Evolutionary conservation across 1,284 basidiomycete genomes (phyloP).

Genomic region (Rhodotorula sp.): DNA sequence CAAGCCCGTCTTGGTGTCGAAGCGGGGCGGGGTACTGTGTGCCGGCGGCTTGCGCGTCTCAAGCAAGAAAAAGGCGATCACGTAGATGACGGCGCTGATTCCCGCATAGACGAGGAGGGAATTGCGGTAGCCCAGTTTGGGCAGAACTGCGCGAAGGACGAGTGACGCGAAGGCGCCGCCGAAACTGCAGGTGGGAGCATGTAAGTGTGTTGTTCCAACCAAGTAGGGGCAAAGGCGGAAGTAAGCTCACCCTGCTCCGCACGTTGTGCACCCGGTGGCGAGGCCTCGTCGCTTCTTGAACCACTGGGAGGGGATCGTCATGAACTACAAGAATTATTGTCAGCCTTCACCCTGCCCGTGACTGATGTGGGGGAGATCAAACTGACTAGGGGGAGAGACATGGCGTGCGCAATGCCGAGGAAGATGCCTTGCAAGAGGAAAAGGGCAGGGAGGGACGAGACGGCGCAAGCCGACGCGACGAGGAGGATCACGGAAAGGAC

Average conservation of each 20-base stretch:
- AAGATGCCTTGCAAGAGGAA: slow-evolving; percentile 38
- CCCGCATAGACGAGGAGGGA: slow-evolving; percentile 32
- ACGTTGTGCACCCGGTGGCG: slow-evolving; percentile 30
- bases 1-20: slow-evolving; percentile 29
- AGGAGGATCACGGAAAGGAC: slow-evolving; percentile 15
- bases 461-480: slow-evolving; percentile 19
- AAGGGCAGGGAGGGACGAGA: slow-evolving; percentile 20
- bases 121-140: slow-evolving; percentile 25
- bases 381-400: slow-evolving; percentile 23
- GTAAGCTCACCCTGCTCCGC: slow-evolving; percentile 16
- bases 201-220: neutral
- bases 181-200: neutral
- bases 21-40: slow-evolving; percentile 11
- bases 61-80: slow-evolving; percentile 21
- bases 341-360: no score
- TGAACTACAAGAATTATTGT: slow-evolving; percentile 9
- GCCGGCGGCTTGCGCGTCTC: slow-evolving; percentile 19
- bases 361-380: no score
- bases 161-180: slow-evolving; percentile 30
- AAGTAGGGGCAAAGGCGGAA: no score
- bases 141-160: slow-evolving; percentile 30
- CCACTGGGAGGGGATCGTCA: slow-evolving; percentile 37
- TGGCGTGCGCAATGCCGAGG: slow-evolving; percentile 28
- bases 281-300: slow-evolving; percentile 32
- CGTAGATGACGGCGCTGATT: slow-evolving; percentile 25